Conservation (phyloP, 2,329 filamentous ascomycete species). For the Cytospora leucostoma region DNA sequence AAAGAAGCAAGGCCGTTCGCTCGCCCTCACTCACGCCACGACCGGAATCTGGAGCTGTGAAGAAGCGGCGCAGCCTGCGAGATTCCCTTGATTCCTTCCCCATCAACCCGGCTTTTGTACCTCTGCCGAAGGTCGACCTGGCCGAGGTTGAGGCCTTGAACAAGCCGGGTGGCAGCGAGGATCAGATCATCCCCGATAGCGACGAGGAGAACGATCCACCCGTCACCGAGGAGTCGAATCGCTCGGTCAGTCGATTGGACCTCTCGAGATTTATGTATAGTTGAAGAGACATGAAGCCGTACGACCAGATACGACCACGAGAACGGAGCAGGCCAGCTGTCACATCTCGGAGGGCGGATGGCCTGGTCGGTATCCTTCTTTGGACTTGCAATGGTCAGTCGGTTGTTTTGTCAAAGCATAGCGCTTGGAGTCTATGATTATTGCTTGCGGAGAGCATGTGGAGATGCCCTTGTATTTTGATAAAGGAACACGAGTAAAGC, state of each 20-base stretch:
- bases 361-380: background rate
- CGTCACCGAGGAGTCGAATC: background rate
- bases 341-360: background rate
- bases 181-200: slow-evolving; percentile 56
- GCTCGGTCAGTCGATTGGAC: slow-evolving; percentile 40
- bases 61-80: slow-evolving; percentile 30
- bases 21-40: slow-evolving; percentile 32
- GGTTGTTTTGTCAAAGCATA: slow-evolving; percentile 13
- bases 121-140: slow-evolving; percentile 56
- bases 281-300: slow-evolving; percentile 25
- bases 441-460: slow-evolving; percentile 8
- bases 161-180: slow-evolving; percentile 53
- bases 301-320: no score
- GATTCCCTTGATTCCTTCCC: slow-evolving; percentile 41
- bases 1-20: slow-evolving; percentile 34
- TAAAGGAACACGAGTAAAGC: background rate
- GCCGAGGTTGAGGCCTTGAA: slow-evolving; percentile 56
- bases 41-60: slow-evolving; percentile 31
- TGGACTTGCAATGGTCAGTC: background rate
- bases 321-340: background rate
- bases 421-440: slow-evolving; percentile 19
- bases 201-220: slow-evolving; percentile 47
- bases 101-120: slow-evolving; percentile 56
- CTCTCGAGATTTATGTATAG: slow-evolving; percentile 51
- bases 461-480: background rate